Evolutionary conservation across 1,284 basidiomycete genomes (phyloP).

Genomic region (Pulveroboletus ridleyi): DNA sequence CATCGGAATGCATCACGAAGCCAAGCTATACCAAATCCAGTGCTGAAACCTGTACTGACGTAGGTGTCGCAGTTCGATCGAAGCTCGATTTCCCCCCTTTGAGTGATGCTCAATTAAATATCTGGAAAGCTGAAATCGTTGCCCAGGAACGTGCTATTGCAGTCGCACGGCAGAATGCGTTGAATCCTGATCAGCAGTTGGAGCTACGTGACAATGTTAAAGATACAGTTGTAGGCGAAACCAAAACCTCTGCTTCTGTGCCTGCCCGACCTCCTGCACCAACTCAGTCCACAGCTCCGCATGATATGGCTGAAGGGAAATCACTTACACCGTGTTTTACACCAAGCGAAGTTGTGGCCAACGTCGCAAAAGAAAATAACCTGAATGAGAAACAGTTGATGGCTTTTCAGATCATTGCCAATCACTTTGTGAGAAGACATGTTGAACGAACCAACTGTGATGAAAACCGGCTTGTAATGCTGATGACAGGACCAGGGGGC

Average conservation of each 20-base stretch:
- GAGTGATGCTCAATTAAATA: background rate
- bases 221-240: background rate
- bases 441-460: background rate
- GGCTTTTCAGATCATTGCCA: slow-evolving; percentile 1
- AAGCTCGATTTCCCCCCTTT: too few relatives aligned
- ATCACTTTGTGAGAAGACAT: slow-evolving; percentile 2
- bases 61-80: too few relatives aligned
- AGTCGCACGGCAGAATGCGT: background rate
- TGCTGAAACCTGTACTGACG: too few relatives aligned
- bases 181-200: background rate
- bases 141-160: background rate
- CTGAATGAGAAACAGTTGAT: slow-evolving; percentile 1
- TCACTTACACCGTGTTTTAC: too few relatives aligned
- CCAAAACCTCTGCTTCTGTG: too few relatives aligned
- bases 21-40: too few relatives aligned
- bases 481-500: slow-evolving; percentile 14
- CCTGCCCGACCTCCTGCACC: background rate
- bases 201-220: background rate
- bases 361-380: background rate
- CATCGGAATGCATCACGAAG: too few relatives aligned
- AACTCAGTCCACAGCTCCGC: background rate
- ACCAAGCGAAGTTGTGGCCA: too few relatives aligned
- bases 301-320: background rate
- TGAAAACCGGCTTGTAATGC: too few relatives aligned
- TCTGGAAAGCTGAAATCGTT: background rate